phyloP scores from a whole-genome alignment of 192 early-diverging fungal species.

The Coemansia sp. region DNA sequence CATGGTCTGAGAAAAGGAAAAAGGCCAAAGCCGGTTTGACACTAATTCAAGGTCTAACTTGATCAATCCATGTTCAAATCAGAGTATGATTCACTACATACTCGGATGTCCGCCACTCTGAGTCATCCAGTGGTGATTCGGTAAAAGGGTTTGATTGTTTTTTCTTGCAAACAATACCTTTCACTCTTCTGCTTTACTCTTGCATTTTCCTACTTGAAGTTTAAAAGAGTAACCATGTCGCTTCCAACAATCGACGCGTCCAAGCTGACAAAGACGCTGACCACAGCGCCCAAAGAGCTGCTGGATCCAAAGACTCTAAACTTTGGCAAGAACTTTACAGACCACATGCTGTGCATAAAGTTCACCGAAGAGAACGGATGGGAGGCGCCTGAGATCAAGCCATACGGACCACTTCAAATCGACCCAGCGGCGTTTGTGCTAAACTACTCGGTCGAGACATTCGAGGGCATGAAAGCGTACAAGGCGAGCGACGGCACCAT shows the following conservation, averaged over 20 bases:
- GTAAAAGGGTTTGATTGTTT: not conserved
- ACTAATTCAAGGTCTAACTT: no score
- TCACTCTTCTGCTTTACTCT: not conserved
- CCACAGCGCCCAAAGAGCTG: conserved; percentile 29
- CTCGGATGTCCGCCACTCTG: not conserved
- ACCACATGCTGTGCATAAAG: conserved; percentile 91
- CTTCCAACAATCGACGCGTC: conserved; percentile 42
- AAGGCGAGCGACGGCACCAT: conserved; percentile 84
- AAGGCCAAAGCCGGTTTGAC: no score
- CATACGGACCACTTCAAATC: conserved; percentile 77
- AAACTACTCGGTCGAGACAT: conserved; percentile 92
- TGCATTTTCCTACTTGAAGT: not conserved
- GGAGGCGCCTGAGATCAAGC: conserved; percentile 80
- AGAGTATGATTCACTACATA: no score
- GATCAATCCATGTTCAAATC: no score
- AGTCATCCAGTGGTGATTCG: not conserved
- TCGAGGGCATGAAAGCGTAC: conserved; percentile 93
- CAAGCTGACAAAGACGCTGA: conserved; percentile 45
- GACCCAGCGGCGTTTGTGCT: conserved; percentile 87
- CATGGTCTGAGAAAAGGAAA: no score
- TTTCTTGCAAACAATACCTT: not conserved
- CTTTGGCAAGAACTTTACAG: conserved; percentile 89
- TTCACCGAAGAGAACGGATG: conserved; percentile 75
- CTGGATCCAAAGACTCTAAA: conserved; percentile 53
- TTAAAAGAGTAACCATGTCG: conserved; percentile 9